Evolutionary conservation across 1,139 yeast genomes (phyloP), one percentile per base, ranked within the genome.

Genomic region (Taiozyma onychis): DNA sequence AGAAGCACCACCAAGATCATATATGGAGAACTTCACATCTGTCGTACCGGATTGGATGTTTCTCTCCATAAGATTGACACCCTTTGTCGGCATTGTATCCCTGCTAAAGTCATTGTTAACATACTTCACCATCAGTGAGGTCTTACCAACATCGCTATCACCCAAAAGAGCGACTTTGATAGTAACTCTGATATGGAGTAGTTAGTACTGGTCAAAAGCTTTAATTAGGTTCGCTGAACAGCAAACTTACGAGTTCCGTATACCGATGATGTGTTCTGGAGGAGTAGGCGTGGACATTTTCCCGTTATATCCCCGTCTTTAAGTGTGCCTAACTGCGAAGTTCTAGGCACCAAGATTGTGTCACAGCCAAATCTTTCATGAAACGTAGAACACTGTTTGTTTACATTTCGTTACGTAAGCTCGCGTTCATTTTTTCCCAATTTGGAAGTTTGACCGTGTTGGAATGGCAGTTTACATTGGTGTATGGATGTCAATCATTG

Each of bases 121-220:
- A 64, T 93, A 93, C 64, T 93, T 91, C 34, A 91, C 97, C 99
- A 93, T 93, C 51, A 93, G 71, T 10, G 98, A 89, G 0, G 99
- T 93, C 64, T 93, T 93, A 6, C 99, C 99, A n/a, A 93, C 93
- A 62, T 90, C 96, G 2, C 97, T 95, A 66, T 95, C 99, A 10
- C 99, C 99, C 49, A 93, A 84, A 49, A 93, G 79, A 9, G 98
- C 99, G 24, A 93, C 90, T 64, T 93, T 95, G 46, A 93, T 68
- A 6, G 62, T 48, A 18, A 60, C 62, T 10, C 65, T 61, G 28
- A 16, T 18, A 2, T 9, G 10, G 21, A 4, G 28, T 26, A 26
- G 24, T 37, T 37, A 37, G 41, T 37, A 37, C 24, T 37, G 9
- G 13, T 37, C 37, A 27, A 27, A 27, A 27, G 13, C 30, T 27